These are phyloP conservation scores for Petrea volubilis DNA, from an alignment of 257 asterid genomes.

Conservation along the genomic window DNA sequence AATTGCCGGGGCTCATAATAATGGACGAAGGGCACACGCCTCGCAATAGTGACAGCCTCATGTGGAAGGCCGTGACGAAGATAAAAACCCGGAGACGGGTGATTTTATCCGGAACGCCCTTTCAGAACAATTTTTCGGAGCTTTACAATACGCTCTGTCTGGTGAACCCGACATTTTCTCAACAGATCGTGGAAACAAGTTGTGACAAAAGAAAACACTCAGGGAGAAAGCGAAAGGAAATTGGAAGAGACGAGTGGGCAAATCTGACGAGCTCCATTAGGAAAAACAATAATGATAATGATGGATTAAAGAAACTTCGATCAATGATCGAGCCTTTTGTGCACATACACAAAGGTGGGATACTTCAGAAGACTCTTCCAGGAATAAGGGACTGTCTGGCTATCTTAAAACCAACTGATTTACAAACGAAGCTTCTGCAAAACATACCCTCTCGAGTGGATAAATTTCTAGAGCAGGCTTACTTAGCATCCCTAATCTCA, in stretches of 20 bases:
- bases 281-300: constrained; percentile 8
- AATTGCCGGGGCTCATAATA: constrained; percentile 56
- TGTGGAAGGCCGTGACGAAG: constrained; percentile 59
- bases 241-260: constrained; percentile 37
- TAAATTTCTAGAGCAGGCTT: constrained; percentile 31
- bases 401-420: constrained; percentile 48
- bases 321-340: constrained; percentile 61
- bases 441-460: background rate
- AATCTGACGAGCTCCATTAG: constrained; percentile 39
- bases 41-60: constrained; percentile 49
- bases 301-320: constrained; percentile 41
- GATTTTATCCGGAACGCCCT: constrained; percentile 83
- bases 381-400: constrained; percentile 58
- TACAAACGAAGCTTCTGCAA: constrained; percentile 43
- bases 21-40: constrained; percentile 92
- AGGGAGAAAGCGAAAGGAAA: constrained; percentile 9
- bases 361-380: constrained; percentile 60
- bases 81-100: constrained; percentile 56
- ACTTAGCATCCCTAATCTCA: constrained; percentile 54
- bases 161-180: constrained; percentile 55
- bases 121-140: constrained; percentile 72
- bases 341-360: constrained; percentile 56
- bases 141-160: constrained; percentile 65
- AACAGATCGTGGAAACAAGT: background rate
- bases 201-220: background rate